phyloP scores from a whole-genome alignment of 768 basidiomycete genomes.

The Phanerodontia chrysosporium region DNA sequence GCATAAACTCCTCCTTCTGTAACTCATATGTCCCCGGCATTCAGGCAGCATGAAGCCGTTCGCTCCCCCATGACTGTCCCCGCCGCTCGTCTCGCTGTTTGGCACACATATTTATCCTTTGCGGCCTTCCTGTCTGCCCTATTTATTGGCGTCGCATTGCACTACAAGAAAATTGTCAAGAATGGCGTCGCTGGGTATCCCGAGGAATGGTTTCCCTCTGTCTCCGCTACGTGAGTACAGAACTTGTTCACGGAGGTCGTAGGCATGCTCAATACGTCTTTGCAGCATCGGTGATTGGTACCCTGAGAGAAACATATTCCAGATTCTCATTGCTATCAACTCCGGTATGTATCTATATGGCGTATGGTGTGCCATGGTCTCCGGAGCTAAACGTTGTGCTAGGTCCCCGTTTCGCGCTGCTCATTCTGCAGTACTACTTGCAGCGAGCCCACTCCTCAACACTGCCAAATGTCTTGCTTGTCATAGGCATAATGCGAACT shows the following conservation, averaged over 20 bases:
- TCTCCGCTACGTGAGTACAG: slow-evolving; percentile 68
- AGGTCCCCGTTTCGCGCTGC: slow-evolving; percentile 75
- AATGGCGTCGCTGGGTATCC: slow-evolving; percentile 82
- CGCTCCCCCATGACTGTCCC: slow-evolving; percentile 9
- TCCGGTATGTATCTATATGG: slow-evolving; percentile 43
- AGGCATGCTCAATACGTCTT: not conserved
- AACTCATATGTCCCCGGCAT: slow-evolving; percentile 2
- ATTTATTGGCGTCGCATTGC: slow-evolving; percentile 57
- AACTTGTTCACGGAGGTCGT: not conserved
- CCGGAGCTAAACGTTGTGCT: not conserved
- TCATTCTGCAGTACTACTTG: slow-evolving; percentile 59
- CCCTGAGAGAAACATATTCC: slow-evolving; percentile 80
- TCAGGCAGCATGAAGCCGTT: slow-evolving; percentile 7
- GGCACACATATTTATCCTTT: slow-evolving; percentile 64
- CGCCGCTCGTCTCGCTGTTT: slow-evolving; percentile 41
- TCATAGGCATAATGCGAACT: slow-evolving; percentile 67
- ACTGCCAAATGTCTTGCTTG: slow-evolving; percentile 48
- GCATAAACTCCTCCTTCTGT: not conserved
- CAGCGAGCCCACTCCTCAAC: slow-evolving; percentile 39
- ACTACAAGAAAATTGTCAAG: slow-evolving; percentile 82
- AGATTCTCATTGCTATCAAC: slow-evolving; percentile 82
- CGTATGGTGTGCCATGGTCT: too few species aligned
- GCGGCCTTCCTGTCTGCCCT: slow-evolving; percentile 66
- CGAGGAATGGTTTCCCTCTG: slow-evolving; percentile 88
- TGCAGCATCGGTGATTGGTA: slow-evolving; percentile 89